Evolutionary conservation across 306 rosid genomes (phyloP).

Genomic region (Dryas octopetala): DNA sequence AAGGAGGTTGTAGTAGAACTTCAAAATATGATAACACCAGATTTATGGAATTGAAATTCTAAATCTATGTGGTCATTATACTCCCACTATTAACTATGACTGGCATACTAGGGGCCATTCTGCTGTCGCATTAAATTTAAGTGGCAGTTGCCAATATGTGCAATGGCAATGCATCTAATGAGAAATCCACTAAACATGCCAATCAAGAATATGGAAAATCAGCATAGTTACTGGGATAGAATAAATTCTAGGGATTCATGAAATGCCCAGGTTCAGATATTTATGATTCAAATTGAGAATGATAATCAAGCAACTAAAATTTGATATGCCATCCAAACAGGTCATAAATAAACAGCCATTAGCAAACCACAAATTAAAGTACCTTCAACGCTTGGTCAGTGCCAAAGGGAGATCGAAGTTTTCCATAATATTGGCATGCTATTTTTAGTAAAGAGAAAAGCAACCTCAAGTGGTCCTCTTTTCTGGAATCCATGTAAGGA

Average conservation of each 20-base stretch:
- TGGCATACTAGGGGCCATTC: background rate
- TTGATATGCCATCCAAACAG: background rate
- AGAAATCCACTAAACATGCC: background rate
- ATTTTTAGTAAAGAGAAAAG: slow-evolving; percentile 76
- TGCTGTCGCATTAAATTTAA: background rate
- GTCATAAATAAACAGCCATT: background rate
- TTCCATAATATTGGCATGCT: slow-evolving; percentile 73
- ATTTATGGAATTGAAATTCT: background rate
- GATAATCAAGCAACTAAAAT: background rate
- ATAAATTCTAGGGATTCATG: background rate
- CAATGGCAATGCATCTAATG: background rate
- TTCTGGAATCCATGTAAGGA: slow-evolving; percentile 46
- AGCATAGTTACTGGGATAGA: background rate
- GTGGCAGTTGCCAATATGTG: background rate
- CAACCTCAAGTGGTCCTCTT: slow-evolving; percentile 61
- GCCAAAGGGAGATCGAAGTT: slow-evolving; percentile 78
- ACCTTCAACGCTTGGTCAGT: slow-evolving; percentile 54
- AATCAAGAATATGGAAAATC: slow-evolving; percentile 2
- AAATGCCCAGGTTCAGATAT: background rate
- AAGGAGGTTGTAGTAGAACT: background rate
- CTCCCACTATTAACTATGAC: background rate
- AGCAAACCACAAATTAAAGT: slow-evolving; percentile 24
- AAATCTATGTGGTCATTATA: background rate
- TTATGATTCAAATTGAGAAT: background rate
- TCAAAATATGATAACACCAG: background rate